Evolutionary conservation across 805 yeast species (phyloP), one percentile per base, ranked within the genome.

Genomic region (Naumovozyma castellii): DNA sequence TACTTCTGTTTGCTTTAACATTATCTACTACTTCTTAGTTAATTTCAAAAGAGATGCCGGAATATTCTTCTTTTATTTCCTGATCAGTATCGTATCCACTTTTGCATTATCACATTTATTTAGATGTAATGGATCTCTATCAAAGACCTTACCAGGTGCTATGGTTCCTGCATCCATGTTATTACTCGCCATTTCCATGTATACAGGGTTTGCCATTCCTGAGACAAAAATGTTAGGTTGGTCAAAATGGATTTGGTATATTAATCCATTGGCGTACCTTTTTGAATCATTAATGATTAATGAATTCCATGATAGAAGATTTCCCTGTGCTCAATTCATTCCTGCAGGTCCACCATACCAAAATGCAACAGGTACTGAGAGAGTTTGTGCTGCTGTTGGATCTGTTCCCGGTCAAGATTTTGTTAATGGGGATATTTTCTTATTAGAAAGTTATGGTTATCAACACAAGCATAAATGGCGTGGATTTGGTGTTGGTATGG

Each of bases 201-300:
- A 67, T 51, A 68, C 76, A 5, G 82, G 82, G 30, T 77, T 76
- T 61, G 75, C 71, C 17, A 62, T 76, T 43, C 83, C 82, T 20
- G 68, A 71, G 27, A 68, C 71, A 4, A 55, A 67, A 36, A 75
- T 76, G 75, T 65, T 68, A 46, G 77, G 80, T 10, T 78, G 83
- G 83, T 71, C 77, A 28, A 66, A 76, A 47, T 78, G 82, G 83
- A 74, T 78, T 44, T 72, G 73, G 57, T 78, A 74, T 48, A 48
- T 78, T 35, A 67, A 78, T 47, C 83, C 83, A 1, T 56, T 77
- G 37, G 75, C 72, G 6, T 77, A 76, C 50, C 65, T 71, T 15
- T 76, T 76, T 50, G 81, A 77, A 56, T 64, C 80, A 1, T 56
- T 76, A 51, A 67, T 78, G 68, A 65, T 71, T 2, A 76, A 76